Conservation (phyloP, 768 basidiomycete species). For the Butyriboletus loyo region DNA sequence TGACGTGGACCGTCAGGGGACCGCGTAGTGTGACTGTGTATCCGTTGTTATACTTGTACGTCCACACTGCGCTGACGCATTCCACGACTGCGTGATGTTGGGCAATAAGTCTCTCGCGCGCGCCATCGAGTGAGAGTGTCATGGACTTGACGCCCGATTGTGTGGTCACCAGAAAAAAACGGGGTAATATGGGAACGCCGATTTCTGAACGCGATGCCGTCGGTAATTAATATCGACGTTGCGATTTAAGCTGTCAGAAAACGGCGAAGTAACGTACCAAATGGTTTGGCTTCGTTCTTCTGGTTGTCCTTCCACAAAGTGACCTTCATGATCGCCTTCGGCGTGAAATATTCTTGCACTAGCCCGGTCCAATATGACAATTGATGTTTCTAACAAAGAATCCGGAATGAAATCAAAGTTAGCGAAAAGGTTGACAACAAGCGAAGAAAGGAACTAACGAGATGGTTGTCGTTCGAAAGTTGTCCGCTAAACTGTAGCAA, state of each 20-base stretch:
- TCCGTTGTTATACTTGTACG: constrained; percentile 75
- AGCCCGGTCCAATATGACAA: constrained; percentile 65
- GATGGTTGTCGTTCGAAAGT: constrained; percentile 55
- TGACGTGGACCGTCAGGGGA: constrained; percentile 66
- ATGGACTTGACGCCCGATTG: constrained; percentile 85
- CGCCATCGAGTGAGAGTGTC: constrained; percentile 75
- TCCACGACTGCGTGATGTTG: constrained; percentile 54
- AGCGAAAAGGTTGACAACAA: neutral
- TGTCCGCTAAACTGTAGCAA: constrained; percentile 69
- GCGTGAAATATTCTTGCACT: constrained; percentile 67
- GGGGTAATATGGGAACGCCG: constrained; percentile 72
- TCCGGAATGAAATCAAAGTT: neutral
- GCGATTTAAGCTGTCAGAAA: constrained; percentile 1
- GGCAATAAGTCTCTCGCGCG: constrained; percentile 61
- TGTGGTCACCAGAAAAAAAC: constrained; percentile 81
- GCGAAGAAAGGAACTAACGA: constrained; percentile 23
- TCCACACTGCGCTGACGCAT: constrained; percentile 74
- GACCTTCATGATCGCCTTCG: constrained; percentile 70
- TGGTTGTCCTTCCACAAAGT: constrained; percentile 88
- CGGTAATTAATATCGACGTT: constrained; percentile 9
- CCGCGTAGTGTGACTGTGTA: constrained; percentile 77
- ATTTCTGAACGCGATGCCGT: constrained; percentile 52
- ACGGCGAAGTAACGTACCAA: constrained; percentile 50
- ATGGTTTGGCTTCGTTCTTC: constrained; percentile 75
- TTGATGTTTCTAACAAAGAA: constrained; percentile 49